Conservation (phyloP, 768 basidiomycete species). For the Pleurotus tuber-regium region DNA sequence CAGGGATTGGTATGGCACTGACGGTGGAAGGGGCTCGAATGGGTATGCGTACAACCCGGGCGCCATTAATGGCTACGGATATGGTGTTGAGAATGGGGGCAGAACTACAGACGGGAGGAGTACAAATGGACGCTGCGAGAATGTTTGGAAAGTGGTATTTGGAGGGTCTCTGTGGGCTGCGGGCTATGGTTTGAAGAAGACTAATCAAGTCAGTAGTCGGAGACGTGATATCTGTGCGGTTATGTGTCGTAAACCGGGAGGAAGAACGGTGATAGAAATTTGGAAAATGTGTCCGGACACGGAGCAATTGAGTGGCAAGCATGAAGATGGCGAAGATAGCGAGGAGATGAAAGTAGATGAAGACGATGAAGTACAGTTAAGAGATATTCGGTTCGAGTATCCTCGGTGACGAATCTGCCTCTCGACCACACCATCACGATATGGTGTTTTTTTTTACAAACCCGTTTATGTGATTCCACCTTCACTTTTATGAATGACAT, state of each 20-base stretch:
- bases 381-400: too few species aligned
- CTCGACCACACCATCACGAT: too few species aligned
- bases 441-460: too few species aligned
- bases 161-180: constrained; percentile 29
- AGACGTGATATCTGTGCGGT: constrained; percentile 68
- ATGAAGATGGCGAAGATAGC: too few species aligned
- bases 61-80: background rate
- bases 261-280: constrained; percentile 86
- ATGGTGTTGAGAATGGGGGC: constrained; percentile 13
- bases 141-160: constrained; percentile 85
- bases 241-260: constrained; percentile 68
- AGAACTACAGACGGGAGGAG: constrained; percentile 42
- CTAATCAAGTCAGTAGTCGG: constrained; percentile 19
- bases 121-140: constrained; percentile 72
- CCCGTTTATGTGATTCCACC: too few species aligned
- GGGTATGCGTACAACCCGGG: too few species aligned
- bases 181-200: constrained; percentile 6
- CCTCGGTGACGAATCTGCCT: too few species aligned
- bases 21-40: background rate
- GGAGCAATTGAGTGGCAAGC: too few species aligned
- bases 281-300: constrained; percentile 62
- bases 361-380: too few species aligned
- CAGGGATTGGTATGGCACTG: constrained; percentile 5
- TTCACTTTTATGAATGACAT: too few species aligned
- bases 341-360: too few species aligned